Percentiles rank a stretch among this genome's conserved stretches.
Conservation (phyloP, 2,329 filamentous ascomycete species). For the Monilinia laxa region DNA sequence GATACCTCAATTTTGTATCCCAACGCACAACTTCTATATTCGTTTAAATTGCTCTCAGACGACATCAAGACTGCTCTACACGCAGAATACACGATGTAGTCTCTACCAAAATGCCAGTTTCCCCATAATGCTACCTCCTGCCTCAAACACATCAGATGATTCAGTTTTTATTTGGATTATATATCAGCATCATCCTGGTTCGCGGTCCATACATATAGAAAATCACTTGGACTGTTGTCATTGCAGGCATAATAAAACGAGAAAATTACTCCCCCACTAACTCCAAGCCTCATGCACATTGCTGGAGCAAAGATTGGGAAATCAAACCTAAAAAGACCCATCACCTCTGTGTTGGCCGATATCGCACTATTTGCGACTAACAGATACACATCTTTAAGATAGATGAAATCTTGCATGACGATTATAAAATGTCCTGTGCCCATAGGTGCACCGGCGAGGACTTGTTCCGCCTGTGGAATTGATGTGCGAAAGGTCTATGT, state of each 20-base stretch:
- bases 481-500: conserved; percentile 59
- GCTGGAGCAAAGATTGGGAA: conserved; percentile 78
- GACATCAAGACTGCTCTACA: background rate
- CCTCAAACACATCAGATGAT: too few relatives aligned
- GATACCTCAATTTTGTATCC: background rate
- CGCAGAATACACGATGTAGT: background rate
- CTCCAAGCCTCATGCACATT: conserved; percentile 63
- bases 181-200: conserved; percentile 45
- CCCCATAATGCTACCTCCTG: background rate
- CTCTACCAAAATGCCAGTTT: background rate
- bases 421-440: conserved; percentile 65
- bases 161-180: background rate
- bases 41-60: background rate
- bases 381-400: conserved; percentile 65
- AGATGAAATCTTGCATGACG: background rate
- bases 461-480: conserved; percentile 64
- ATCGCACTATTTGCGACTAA: conserved; percentile 69
- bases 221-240: conserved; percentile 61
- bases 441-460: conserved; percentile 59
- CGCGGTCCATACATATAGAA: conserved; percentile 60
- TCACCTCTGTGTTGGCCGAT: conserved; percentile 77
- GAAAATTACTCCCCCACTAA: conserved; percentile 61
- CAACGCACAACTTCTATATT: background rate
- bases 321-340: conserved; percentile 71
- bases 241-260: conserved; percentile 56